Base-by-base conservation (phyloP, 768 basidiomycete genomes). In the Hypholoma fasciculare region DNA sequence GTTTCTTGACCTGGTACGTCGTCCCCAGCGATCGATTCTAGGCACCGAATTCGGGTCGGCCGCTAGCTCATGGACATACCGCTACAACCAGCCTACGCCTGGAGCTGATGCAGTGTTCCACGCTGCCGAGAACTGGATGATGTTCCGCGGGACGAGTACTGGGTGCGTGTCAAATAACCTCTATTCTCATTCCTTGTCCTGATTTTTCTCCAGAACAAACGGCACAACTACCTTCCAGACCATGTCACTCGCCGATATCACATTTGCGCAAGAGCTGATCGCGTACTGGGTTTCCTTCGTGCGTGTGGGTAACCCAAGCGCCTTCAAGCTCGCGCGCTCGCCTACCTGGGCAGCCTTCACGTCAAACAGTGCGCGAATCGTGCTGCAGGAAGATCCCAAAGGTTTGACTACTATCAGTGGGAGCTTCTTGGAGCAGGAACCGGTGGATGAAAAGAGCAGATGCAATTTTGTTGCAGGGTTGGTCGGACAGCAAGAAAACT, bases 281-380 rank as follows among this genome's bases (percentile, higher is more conserved):
- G 85, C 82, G 7, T 86, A 87, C 66, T 86, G 85, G 84, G 69
- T 87, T 6, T 88, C 84, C 2, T 87, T 88, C 60, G 84, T 87
- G 19, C 82, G 84, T 42, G 66, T 79, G 1, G 77, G 77, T 1
- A 69, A 86, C 64, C 85, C 84, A 0, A 87, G 85, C 68, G 78
- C 78, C 6, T 74, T 76, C 71, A 85, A 82, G 65, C 75, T 86
- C 1, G 61, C 74, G 0, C 71, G 76, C 36, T 83, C 85, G 1
- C 85, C 84, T 0, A 61, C 52, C 16, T 87, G 87, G 85, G 26
- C 51, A 1, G 44, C 49, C 2, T 68, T 64, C 57, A 63, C 62
- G 12, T 12, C 62, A 2, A 43, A 62, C 7, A 60, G 42, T 9
- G 23, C 62, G 23, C 51, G 66, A 1, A 61, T 63, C 27, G 66